Percentiles rank a stretch among this genome's conserved stretches.
Conservation (phyloP, 148 eudicot genomes). For the Linanthus parryae region DNA sequence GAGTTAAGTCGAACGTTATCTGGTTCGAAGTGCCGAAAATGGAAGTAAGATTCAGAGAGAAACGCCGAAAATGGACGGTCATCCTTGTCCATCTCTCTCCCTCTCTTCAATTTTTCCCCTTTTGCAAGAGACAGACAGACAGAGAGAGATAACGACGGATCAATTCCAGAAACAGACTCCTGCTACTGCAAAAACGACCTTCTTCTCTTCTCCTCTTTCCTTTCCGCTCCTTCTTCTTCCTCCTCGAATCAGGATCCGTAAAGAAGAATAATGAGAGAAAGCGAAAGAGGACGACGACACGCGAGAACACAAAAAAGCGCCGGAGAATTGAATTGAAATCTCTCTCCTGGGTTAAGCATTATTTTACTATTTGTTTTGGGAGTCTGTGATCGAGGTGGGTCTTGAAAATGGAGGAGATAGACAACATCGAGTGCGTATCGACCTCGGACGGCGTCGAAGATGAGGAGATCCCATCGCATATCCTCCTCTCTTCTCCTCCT, state of each 20-base stretch:
- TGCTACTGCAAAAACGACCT: no score
- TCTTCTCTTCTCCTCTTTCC: no score
- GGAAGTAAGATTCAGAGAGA: no score
- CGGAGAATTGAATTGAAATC: not conserved
- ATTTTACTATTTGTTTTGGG: not conserved
- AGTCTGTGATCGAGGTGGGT: not conserved
- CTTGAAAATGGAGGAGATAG: conserved; percentile 40
- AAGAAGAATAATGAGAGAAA: not conserved
- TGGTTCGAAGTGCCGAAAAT: no score
- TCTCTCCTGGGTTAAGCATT: no score
- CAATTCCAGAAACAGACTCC: no score
- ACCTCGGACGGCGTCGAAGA: conserved; percentile 61
- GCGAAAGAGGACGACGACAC: not conserved
- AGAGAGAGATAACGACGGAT: no score
- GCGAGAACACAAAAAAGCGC: not conserved
- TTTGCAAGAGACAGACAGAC: no score
- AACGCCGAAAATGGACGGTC: no score
- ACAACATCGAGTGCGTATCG: conserved; percentile 64
- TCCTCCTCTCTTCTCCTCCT: conserved; percentile 19
- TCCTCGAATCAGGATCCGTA: not conserved
- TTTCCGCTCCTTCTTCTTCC: conserved; percentile 7
- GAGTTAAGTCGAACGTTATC: no score
- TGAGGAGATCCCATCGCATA: conserved; percentile 45
- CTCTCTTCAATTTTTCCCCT: no score
- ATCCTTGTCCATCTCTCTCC: no score